phyloP scores from a whole-genome alignment of 129 eudicot species.

The Helianthus annuus region DNA sequence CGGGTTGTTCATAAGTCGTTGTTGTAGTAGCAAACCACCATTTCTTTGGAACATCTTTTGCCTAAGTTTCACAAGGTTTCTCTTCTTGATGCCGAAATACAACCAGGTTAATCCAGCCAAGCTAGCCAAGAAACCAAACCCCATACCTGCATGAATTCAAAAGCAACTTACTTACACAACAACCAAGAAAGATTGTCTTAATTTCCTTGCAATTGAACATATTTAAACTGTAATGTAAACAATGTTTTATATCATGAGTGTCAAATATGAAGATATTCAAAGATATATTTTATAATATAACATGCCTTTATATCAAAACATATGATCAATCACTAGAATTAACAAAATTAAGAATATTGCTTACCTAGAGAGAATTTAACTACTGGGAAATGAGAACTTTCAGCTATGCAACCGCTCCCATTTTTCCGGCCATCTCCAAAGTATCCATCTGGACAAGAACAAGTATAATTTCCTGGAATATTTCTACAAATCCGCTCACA shows the following conservation, averaged over 20 bases:
- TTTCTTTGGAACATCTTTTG: constrained; percentile 42
- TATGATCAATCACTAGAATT: background rate
- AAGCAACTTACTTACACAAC: background rate
- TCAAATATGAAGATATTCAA: no score
- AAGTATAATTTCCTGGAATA: constrained; percentile 36
- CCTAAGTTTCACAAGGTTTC: constrained; percentile 15
- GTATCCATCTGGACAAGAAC: constrained; percentile 43
- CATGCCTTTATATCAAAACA: background rate
- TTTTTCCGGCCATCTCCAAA: constrained; percentile 44
- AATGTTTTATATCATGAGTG: no score
- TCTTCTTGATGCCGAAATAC: constrained; percentile 20
- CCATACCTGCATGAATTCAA: constrained; percentile 16
- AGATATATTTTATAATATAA: no score
- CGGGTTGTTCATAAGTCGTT: constrained; percentile 24
- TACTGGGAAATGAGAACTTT: constrained; percentile 18
- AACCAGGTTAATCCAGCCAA: constrained; percentile 16
- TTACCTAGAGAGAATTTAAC: constrained; percentile 37
- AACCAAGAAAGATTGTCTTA: no score
- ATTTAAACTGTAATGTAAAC: no score
- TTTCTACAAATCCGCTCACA: constrained; percentile 37
- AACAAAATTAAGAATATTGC: background rate
- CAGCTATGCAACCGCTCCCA: constrained; percentile 41
- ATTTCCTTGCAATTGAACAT: no score
- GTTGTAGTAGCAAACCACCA: constrained; percentile 41
- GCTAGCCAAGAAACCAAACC: background rate